Conservation (phyloP, 805 yeast genomes). For the Saccharomycopsis javanensis region DNA sequence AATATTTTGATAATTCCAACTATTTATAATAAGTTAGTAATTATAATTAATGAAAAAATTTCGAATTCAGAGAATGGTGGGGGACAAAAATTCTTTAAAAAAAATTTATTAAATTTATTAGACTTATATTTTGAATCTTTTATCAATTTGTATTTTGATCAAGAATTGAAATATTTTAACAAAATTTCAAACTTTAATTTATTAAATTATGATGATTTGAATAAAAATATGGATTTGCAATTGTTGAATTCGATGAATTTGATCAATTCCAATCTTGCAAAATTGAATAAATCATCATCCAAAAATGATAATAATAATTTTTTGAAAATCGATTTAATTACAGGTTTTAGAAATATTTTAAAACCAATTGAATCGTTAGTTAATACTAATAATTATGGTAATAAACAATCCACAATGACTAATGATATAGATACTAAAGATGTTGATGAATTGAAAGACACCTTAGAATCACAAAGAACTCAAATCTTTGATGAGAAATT, state of each 20-base stretch:
- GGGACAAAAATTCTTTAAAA: slow-evolving; percentile 25
- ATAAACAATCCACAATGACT: neutral
- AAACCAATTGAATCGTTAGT: slow-evolving; percentile 17
- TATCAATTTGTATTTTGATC: slow-evolving; percentile 27
- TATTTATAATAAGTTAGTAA: slow-evolving; percentile 25
- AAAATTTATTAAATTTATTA: slow-evolving; percentile 26
- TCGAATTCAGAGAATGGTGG: slow-evolving; percentile 29
- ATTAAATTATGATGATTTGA: slow-evolving; percentile 32
- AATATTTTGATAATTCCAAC: slow-evolving; percentile 10
- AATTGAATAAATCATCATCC: slow-evolving; percentile 21
- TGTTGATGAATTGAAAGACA: slow-evolving; percentile 35
- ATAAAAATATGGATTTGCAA: slow-evolving; percentile 29
- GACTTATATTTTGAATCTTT: slow-evolving; percentile 31
- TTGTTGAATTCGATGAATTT: slow-evolving; percentile 14
- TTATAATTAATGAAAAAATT: slow-evolving; percentile 29
- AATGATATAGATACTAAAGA: slow-evolving; percentile 26
- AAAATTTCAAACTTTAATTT: slow-evolving; percentile 26
- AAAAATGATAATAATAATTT: slow-evolving; percentile 30
- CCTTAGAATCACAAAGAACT: neutral
- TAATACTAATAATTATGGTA: neutral
- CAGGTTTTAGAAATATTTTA: slow-evolving; percentile 57
- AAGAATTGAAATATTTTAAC: slow-evolving; percentile 26
- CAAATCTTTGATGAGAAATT: slow-evolving; percentile 58
- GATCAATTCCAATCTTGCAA: slow-evolving; percentile 30
- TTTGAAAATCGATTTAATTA: slow-evolving; percentile 37